Conservation (phyloP, 768 basidiomycete genomes). For the Tremella fuciformis region DNA sequence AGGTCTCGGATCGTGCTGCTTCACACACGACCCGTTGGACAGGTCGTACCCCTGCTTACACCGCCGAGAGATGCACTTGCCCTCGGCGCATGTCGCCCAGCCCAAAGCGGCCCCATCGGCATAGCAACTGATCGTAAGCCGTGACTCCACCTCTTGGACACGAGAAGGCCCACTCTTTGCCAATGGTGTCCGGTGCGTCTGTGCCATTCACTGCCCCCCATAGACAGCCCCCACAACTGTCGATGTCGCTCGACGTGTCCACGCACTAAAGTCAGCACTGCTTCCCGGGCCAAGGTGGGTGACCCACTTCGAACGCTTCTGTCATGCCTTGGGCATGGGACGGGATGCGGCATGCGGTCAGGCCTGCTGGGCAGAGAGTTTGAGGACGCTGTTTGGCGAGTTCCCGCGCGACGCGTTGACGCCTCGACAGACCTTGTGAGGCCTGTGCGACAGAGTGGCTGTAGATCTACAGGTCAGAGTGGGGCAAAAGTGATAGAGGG, state of each 20-base stretch:
- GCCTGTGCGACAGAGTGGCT: conserved; percentile 1
- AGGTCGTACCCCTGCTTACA: background rate
- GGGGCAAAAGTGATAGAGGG: background rate
- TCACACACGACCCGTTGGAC: too few species aligned
- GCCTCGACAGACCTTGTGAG: background rate
- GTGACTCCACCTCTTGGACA: background rate
- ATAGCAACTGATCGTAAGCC: background rate
- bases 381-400: background rate
- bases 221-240: background rate
- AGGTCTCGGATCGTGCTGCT: too few species aligned
- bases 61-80: background rate
- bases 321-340: background rate
- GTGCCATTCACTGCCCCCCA: background rate
- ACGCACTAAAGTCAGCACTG: conserved; percentile 1
- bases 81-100: background rate
- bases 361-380: background rate
- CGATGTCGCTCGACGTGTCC: background rate
- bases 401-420: background rate
- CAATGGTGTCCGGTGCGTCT: background rate
- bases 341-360: background rate
- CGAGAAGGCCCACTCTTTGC: background rate
- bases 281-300: background rate
- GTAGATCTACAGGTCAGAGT: background rate
- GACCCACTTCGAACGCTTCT: background rate
- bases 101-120: background rate